Evolutionary conservation across 75 land plant genomes (phyloP).

Genomic region (Picea sitchensis): DNA sequence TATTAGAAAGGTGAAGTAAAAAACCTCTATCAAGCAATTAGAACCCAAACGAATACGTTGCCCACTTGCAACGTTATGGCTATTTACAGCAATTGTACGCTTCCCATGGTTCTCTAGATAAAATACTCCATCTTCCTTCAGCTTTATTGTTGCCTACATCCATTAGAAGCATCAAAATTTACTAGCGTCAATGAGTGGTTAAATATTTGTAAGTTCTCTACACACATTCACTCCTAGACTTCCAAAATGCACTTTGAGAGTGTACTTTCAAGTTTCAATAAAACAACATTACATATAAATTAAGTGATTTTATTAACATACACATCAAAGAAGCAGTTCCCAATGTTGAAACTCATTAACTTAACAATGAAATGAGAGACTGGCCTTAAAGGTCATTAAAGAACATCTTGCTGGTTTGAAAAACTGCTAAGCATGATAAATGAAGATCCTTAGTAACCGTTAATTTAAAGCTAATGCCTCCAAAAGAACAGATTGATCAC

Average conservation of each 20-base stretch:
- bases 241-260: neutral
- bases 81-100: constrained; percentile 55
- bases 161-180: neutral
- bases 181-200: neutral
- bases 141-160: constrained; percentile 71
- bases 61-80: constrained; percentile 46
- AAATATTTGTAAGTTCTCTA: neutral
- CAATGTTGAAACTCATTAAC: neutral
- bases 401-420: neutral
- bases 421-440: no score
- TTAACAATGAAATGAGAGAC: neutral
- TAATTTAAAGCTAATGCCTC: neutral
- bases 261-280: neutral
- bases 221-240: neutral
- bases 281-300: neutral
- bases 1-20: neutral
- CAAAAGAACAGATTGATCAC: no score
- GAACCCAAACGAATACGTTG: constrained; percentile 54
- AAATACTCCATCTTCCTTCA: constrained; percentile 81
- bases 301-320: neutral
- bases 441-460: neutral
- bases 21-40: constrained; percentile 83
- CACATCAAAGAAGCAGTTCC: neutral
- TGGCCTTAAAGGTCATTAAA: neutral
- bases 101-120: constrained; percentile 72